Percentiles rank a stretch among this genome's conserved stretches.
phyloP scores from a whole-genome alignment of 73 alveolate genomes.

The Chromera velia region DNA sequence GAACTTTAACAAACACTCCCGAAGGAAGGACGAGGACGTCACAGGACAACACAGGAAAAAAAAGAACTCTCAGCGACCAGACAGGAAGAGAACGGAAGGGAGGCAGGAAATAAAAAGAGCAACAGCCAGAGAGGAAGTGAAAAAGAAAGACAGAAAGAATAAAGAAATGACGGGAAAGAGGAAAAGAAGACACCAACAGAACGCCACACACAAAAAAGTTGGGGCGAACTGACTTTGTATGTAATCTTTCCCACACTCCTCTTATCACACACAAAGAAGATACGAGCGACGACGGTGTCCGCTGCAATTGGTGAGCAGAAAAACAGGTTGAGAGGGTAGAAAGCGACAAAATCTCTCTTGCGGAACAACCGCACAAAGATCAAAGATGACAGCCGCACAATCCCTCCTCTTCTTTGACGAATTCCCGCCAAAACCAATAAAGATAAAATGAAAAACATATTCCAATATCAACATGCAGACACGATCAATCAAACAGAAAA shows the following conservation, averaged over 20 bases:
- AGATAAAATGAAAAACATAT: not conserved
- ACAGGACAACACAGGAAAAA: too few species aligned
- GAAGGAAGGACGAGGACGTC: too few species aligned
- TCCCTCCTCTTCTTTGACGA: too few species aligned
- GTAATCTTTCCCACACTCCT: slow-evolving; percentile 87
- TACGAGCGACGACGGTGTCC: slow-evolving; percentile 89
- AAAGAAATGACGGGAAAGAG: not conserved
- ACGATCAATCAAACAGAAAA: slow-evolving; percentile 13
- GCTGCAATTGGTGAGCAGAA: slow-evolving; percentile 7
- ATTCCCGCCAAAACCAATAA: too few species aligned
- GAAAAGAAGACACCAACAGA: not conserved
- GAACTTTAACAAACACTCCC: too few species aligned
- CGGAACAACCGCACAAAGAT: too few species aligned
- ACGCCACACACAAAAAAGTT: not conserved
- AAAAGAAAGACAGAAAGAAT: not conserved
- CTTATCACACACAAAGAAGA: slow-evolving; percentile 71
- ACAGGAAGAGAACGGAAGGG: not conserved
- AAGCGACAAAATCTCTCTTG: too few species aligned
- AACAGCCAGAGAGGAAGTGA: not conserved
- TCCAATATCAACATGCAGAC: not conserved
- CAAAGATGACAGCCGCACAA: too few species aligned
- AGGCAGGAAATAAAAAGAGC: not conserved
- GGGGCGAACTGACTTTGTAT: not conserved
- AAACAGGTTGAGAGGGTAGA: too few species aligned
- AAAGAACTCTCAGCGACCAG: too few species aligned